Evolutionary conservation across 192 early-diverging fungal species (phyloP), one percentile per base, ranked within the genome.

Genomic region (Dissophora globulifera): DNA sequence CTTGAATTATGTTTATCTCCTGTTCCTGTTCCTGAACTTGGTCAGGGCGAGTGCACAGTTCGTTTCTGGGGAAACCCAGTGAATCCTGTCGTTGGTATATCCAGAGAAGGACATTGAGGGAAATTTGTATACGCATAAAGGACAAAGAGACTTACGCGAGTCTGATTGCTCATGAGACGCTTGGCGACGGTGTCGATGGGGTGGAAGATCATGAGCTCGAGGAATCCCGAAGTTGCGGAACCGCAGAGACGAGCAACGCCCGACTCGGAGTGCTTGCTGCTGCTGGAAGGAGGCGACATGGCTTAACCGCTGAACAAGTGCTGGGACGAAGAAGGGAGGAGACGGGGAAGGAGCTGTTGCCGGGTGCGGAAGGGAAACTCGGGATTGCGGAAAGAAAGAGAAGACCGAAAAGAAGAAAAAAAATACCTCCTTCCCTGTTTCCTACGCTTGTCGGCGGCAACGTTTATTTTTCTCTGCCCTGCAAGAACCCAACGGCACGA

Each of bases 101-200:
- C n/a, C n/a, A n/a, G n/a, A n/a, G n/a, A n/a, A n/a, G n/a, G n/a
- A n/a, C n/a, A n/a, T n/a, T n/a, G n/a, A n/a, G n/a, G n/a, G n/a
- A n/a, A n/a, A n/a, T n/a, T n/a, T n/a, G n/a, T n/a, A n/a, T n/a
- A 11, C n/a, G n/a, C n/a, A n/a, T n/a, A n/a, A n/a, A n/a, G 20
- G 46, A 16, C 43, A 45, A 45, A n/a, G 26, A 25, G 19, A 62
- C 67, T 61, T 84, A 94, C 90, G 82, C 91, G 88, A 57, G 83
- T 83, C 67, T 93, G 92, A 84, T 93, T 95, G 84, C 89, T 95
- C 96, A 99, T 99, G 65, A 99, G 88, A 42, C 97, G 91, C 90
- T 97, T 99, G 62, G 96, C 96, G 17, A 99, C 91, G 2, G 96
- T 99, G 83, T 99, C 96, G 47, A 99, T 94, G 35, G 96, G 96